Percentiles rank a stretch among this genome's conserved stretches.
phyloP scores from a whole-genome alignment of 179 eudicot genomes.

The Spergularia azorica region DNA sequence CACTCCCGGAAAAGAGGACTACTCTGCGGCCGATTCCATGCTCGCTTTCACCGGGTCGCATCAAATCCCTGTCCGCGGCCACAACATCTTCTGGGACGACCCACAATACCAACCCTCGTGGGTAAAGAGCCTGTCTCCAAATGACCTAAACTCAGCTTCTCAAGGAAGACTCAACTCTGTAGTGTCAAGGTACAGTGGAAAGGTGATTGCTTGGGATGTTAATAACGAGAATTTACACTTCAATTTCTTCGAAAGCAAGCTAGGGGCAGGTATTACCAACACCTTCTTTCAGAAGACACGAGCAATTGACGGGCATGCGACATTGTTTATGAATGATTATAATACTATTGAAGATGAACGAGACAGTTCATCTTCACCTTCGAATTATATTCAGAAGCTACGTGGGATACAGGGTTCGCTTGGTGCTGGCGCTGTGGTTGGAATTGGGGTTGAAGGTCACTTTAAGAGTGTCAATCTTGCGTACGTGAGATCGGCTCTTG shows the following conservation, averaged over 20 bases:
- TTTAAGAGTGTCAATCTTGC: slow-evolving; percentile 36
- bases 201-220: slow-evolving; percentile 33
- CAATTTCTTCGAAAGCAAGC: slow-evolving; percentile 39
- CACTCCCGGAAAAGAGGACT: slow-evolving; percentile 47
- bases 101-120: slow-evolving; percentile 42
- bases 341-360: slow-evolving; percentile 55
- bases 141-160: slow-evolving; percentile 34
- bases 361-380: slow-evolving; percentile 22
- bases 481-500: slow-evolving; percentile 55
- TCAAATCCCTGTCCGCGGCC: slow-evolving; percentile 54
- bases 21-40: slow-evolving; percentile 54
- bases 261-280: slow-evolving; percentile 34
- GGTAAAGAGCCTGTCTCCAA: slow-evolving; percentile 39
- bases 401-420: slow-evolving; percentile 5
- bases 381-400: slow-evolving; percentile 30
- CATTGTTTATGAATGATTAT: slow-evolving; percentile 58
- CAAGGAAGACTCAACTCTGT: slow-evolving; percentile 38
- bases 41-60: slow-evolving; percentile 33
- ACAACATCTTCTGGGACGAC: slow-evolving; percentile 72
- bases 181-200: slow-evolving; percentile 33
- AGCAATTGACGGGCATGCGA: slow-evolving; percentile 24
- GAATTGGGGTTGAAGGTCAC: slow-evolving; percentile 59
- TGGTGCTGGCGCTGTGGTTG: slow-evolving; percentile 16
- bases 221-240: slow-evolving; percentile 31
- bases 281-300: slow-evolving; percentile 25